Evolutionary conservation across 2,329 filamentous ascomycete species (phyloP).

Genomic region (Fusarium verticillioides): DNA sequence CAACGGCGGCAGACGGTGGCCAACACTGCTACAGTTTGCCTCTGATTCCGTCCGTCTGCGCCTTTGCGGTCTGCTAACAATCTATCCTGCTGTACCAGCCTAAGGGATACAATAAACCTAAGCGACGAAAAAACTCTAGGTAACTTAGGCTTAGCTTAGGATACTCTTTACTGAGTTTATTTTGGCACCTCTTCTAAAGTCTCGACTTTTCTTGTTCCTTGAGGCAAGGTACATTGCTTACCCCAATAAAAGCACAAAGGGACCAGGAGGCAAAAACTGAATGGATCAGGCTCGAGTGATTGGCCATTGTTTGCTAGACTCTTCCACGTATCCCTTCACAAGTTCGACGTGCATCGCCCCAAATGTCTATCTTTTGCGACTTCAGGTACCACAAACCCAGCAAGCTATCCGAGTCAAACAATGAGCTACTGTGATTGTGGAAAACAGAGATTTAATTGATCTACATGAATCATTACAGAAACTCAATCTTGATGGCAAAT

Average conservation of each 20-base stretch:
- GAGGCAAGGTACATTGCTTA: conserved; percentile 14
- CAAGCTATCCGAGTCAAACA: conserved; percentile 24
- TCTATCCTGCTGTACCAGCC: neutral
- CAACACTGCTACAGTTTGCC: conserved; percentile 17
- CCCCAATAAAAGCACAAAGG: conserved; percentile 33
- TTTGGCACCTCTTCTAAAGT: neutral
- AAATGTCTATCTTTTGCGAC: conserved; percentile 26
- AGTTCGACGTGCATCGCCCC: conserved; percentile 30
- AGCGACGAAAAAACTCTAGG: neutral
- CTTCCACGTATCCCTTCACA: conserved; percentile 35
- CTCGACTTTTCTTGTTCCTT: neutral
- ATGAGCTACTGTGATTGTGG: neutral
- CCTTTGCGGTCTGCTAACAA: conserved; percentile 1
- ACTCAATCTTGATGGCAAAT: conserved; percentile 2
- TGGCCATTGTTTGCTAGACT: conserved; percentile 39
- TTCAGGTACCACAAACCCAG: conserved; percentile 30
- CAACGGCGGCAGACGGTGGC: conserved; percentile 32
- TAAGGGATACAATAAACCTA: neutral
- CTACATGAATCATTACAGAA: conserved; percentile 22
- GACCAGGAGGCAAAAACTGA: conserved; percentile 33
- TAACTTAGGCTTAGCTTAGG: neutral
- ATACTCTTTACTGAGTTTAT: neutral
- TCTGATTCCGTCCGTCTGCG: neutral
- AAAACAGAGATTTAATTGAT: conserved; percentile 15
- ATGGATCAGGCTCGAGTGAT: conserved; percentile 28